Evolutionary conservation across 2,329 filamentous ascomycete species (phyloP).

Genomic region (Fusarium tricinctum): DNA sequence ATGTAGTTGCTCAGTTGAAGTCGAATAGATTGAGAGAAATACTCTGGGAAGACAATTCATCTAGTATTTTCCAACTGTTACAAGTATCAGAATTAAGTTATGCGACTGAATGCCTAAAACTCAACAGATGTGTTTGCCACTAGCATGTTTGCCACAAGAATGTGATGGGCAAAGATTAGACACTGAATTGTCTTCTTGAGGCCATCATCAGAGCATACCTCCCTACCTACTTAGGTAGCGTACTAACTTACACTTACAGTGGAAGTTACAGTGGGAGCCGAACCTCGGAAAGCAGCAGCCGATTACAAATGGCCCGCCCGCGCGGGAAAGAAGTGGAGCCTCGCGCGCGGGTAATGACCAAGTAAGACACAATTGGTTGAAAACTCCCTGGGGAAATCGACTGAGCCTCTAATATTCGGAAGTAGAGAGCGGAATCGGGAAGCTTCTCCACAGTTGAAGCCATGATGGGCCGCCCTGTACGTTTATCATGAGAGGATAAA

Average conservation of each 20-base stretch:
- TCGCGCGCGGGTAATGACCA: conserved; percentile 53
- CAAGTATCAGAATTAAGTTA: not conserved
- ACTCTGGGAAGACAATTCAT: no score
- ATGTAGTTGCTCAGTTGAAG: not conserved
- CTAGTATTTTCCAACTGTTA: not conserved
- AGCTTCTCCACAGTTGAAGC: conserved; percentile 29
- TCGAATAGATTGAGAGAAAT: not conserved
- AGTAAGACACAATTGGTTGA: conserved; percentile 18
- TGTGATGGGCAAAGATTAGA: no score
- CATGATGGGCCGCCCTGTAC: conserved; percentile 37
- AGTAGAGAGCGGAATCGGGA: conserved; percentile 29
- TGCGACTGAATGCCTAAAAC: no score
- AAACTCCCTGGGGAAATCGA: not conserved
- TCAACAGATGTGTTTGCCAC: no score
- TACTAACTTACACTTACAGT: not conserved
- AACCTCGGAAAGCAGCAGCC: conserved; percentile 19
- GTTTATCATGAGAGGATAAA: conserved; percentile 34
- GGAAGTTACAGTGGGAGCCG: not conserved
- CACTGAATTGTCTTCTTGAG: not conserved
- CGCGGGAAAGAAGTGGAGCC: conserved; percentile 23
- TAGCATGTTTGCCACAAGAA: no score
- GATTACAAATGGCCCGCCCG: conserved; percentile 36
- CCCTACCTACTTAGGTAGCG: no score
- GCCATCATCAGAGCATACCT: not conserved
- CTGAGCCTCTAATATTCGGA: conserved; percentile 15